These are phyloP conservation scores for Populus deltoides DNA, from an alignment of 345 rosid genomes.

Conservation along the genomic window DNA sequence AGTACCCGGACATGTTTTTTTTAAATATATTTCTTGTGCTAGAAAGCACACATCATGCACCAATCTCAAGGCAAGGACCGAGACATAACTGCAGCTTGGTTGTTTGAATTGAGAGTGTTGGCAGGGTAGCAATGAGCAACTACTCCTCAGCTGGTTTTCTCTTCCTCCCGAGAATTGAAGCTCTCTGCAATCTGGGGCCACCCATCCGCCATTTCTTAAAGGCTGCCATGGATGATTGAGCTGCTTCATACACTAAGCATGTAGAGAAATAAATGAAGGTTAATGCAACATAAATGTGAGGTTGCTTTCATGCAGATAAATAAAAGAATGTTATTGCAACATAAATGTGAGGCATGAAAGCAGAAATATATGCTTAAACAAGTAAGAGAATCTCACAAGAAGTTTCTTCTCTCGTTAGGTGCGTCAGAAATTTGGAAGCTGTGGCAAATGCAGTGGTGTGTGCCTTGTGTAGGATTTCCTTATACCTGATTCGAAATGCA, in stretches of 20 bases:
- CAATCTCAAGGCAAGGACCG: background rate
- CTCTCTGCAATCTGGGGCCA: conserved; percentile 80
- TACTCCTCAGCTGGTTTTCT: conserved; percentile 53
- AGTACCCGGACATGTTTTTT: background rate
- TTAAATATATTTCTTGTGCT: background rate
- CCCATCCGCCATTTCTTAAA: conserved; percentile 83
- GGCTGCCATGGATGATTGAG: conserved; percentile 64
- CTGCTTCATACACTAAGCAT: conserved; percentile 71
- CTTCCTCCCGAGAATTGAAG: conserved; percentile 86
- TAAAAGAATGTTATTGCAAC: background rate
- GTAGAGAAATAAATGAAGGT: background rate
- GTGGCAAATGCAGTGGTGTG: conserved; percentile 60
- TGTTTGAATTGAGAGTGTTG: background rate
- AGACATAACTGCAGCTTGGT: background rate
- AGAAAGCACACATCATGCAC: background rate
- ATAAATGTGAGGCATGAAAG: background rate
- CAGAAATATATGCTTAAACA: conserved; percentile 7
- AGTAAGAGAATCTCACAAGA: conserved; percentile 42
- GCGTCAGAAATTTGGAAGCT: conserved; percentile 51
- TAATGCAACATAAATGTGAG: background rate
- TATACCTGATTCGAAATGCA: conserved; percentile 69
- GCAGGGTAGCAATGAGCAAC: conserved; percentile 8
- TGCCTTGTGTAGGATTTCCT: conserved; percentile 74
- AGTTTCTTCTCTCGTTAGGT: conserved; percentile 71
- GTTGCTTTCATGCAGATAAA: background rate